Conservation (phyloP, 805 yeast genomes). For the Kodamaea lidongshanica region DNA sequence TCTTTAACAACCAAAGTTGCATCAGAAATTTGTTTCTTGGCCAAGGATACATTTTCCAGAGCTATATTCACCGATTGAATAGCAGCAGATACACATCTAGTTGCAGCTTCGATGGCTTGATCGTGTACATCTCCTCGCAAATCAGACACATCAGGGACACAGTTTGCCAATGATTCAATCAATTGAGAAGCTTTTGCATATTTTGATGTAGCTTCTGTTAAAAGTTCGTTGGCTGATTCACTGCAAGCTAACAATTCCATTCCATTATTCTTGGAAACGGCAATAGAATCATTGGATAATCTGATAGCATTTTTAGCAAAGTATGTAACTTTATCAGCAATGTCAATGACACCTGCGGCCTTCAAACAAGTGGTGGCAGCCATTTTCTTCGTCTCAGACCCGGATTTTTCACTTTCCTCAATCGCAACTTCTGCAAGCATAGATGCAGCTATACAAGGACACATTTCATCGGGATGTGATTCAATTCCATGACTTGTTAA, state of each 20-base stretch:
- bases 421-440: conserved; percentile 4
- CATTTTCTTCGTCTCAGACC: not conserved
- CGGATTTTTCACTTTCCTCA: conserved; percentile 2
- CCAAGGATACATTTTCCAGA: conserved; percentile 1
- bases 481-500: conserved; percentile 1
- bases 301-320: conserved; percentile 1
- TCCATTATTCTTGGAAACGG: no score
- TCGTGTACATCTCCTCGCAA: no score
- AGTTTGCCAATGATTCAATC: no score
- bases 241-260: conserved; percentile 3
- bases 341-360: conserved; percentile 2
- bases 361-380: conserved; percentile 3
- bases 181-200: conserved; percentile 1
- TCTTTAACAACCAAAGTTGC: no score
- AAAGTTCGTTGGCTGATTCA: not conserved
- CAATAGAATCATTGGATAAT: no score
- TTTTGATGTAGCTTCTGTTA: not conserved
- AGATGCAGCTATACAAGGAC: conserved; percentile 6
- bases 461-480: conserved; percentile 2
- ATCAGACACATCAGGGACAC: no score
- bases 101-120: conserved; percentile 3
- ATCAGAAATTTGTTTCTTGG: conserved; percentile 2
- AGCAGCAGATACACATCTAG: conserved; percentile 2
- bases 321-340: conserved; percentile 2
- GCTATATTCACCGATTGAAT: conserved; percentile 3